phyloP scores from a whole-genome alignment of 2,329 filamentous ascomycete genomes.

The Trichoderma sp. region DNA sequence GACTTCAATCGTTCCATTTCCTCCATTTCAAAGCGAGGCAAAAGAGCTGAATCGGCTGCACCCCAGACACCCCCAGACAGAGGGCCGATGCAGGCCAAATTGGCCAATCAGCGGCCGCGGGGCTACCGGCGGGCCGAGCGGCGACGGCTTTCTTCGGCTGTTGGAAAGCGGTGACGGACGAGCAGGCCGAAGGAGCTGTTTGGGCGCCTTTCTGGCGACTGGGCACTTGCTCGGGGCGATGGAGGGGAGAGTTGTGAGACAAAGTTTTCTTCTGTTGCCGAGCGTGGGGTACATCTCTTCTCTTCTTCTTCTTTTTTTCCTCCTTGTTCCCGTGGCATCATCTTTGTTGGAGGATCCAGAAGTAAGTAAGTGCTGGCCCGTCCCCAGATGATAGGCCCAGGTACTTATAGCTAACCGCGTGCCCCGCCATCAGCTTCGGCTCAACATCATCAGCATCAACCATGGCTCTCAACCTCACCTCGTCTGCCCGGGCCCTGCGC shows the following conservation, averaged over 20 bases:
- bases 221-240: background rate
- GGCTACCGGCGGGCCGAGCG: constrained; percentile 30
- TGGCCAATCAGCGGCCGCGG: constrained; percentile 35
- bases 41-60: background rate
- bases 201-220: background rate
- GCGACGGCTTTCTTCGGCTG: constrained; percentile 42
- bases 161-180: constrained; percentile 25
- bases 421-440: constrained; percentile 27
- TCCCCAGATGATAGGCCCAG: background rate
- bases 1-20: background rate
- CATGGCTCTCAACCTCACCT: constrained; percentile 67
- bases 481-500: constrained; percentile 63
- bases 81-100: constrained; percentile 29
- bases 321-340: background rate
- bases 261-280: background rate
- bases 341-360: background rate
- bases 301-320: background rate
- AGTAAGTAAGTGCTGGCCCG: background rate
- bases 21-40: constrained; percentile 3
- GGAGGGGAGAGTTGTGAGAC: background rate
- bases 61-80: background rate
- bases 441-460: constrained; percentile 20
- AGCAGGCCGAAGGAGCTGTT: background rate
- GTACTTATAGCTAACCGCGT: constrained; percentile 12
- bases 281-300: background rate